Evolutionary conservation across 345 rosid species (phyloP).

Genomic region (Melaleuca quinquenervia): DNA sequence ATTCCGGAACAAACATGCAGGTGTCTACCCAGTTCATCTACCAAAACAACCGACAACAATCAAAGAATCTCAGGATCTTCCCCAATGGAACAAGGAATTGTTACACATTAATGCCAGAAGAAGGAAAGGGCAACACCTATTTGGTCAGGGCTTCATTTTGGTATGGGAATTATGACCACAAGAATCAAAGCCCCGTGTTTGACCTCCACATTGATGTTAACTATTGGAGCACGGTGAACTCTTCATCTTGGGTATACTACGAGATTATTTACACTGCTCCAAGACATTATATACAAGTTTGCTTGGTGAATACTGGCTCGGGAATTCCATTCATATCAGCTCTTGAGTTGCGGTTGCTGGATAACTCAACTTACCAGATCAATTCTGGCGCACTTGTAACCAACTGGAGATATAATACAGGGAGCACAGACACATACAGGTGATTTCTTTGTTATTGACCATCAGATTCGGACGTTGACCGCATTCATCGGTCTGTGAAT

Average conservation of each 20-base stretch:
- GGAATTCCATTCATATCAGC: slow-evolving; percentile 49
- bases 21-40: background rate
- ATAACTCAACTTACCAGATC: background rate
- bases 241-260: background rate
- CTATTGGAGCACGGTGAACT: slow-evolving; percentile 19
- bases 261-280: slow-evolving; percentile 28
- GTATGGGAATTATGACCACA: slow-evolving; percentile 44
- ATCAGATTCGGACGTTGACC: fast-evolving
- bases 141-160: slow-evolving; percentile 37
- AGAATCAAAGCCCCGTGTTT: slow-evolving; percentile 16
- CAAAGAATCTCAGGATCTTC: slow-evolving; percentile 7
- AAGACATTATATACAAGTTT: slow-evolving; percentile 18
- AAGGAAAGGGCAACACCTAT: slow-evolving; percentile 8
- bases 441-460: background rate
- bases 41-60: fast-evolving
- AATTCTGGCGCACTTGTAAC: background rate
- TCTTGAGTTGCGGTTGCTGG: slow-evolving; percentile 18
- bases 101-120: slow-evolving; percentile 5
- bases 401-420: fast-evolving
- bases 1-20: background rate
- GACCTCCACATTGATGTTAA: slow-evolving; percentile 44
- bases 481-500: fast-evolving
- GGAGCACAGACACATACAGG: background rate
- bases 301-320: slow-evolving; percentile 31
- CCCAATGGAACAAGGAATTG: slow-evolving; percentile 24